Evolutionary conservation across 2,329 filamentous ascomycete species (phyloP), one percentile per base, ranked within the genome.

Genomic region (Penicillium nordicum): DNA sequence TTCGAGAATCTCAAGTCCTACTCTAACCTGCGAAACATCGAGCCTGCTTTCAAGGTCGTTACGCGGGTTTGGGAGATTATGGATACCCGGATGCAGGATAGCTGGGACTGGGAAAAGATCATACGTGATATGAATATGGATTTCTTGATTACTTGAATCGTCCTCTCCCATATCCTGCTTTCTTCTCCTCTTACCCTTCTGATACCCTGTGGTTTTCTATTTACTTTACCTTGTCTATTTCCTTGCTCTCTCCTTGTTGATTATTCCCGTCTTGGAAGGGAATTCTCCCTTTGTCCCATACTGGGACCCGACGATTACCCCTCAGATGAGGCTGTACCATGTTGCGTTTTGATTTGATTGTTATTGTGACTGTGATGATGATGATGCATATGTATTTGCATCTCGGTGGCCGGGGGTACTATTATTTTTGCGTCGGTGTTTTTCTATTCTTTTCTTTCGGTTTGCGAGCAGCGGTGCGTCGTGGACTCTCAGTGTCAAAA

Each of bases 91-190:
- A 80, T 80, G 49, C 77, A 79, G 56, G 79, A 84, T 54, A 81
- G 79, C 53, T 86, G 84, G 84, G 83, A 86, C 67, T 86, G 83
- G 83, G 84, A 86, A 70, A 80, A 74, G 57, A 82, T 85, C 57
- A 84, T 86, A 59, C 73, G 78, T 46, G 76, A 78, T 48, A 81
- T 83, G 72, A 79, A 81, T 21, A 84, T 82, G 78, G 83, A 86
- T 63, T 85, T 86, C 62, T 72, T 86, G 62, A 80, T 84, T 59
- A 85, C 83, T 59, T 86, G 69, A 77, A 37, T 52, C 16, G 9
- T 57, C 38, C 37, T n/a, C n/a, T 16, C 41, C 46, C 38, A 50
- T 32, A 21, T 49, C 37, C 34, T 32, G 6, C 14, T 34, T 37
- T 55, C 16, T 43, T 54, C 41, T 48, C 21, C 50, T 41, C 23